Evolutionary conservation across 257 asterid genomes (phyloP), one percentile per base, ranked within the genome.

Genomic region (Craterostigma plantagineum): DNA sequence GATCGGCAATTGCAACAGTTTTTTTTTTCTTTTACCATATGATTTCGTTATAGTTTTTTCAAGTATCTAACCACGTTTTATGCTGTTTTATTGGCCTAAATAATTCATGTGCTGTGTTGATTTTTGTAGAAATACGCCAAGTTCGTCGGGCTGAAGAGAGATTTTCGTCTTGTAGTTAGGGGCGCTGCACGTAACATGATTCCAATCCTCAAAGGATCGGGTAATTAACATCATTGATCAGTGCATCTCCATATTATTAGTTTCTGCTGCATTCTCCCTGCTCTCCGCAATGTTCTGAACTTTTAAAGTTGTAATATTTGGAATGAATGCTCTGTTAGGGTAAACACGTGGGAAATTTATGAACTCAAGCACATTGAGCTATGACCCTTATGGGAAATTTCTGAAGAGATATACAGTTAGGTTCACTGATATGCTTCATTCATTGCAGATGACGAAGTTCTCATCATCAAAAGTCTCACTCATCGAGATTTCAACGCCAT

Each of bases 171-270:
- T 34, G 95, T 83, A 38, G 98, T 90, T 42, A 64, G 98, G 62
- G 98, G 98, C 60, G 93, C 93, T 53, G 98, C 98, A 13, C 74
- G 95, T 49, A 83, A 83, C 70, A 90, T 90, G 98, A 63, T 79
- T 54, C 43, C 76, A 15, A 79, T 90, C 63, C 94, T 90, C 62
- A 76, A 75, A 11, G 98, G 98, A 35, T 90, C 98, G 59, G 92
- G 98, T 90, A 63, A 49, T 11, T 40, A 14, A 8, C 9, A 11
- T 7, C 45, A 14, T 40, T 3, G n/a, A 40, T 7, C 8, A 11
- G 8, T 11, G n/a, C 16, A 40, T 11, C 4, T 23, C 30, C 30
- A 23, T 23, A 2, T 23, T 23, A 2, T 23, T 23, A 23, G 30
- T 23, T 23, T 23, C 30, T 23, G 30, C n/a, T n/a, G n/a, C 30